A percentile compares a stretch with the other conserved stretches of the same genome.
Evolutionary conservation across 805 yeast genomes (phyloP).

Genomic region (Sporopachydermia lactativora): DNA sequence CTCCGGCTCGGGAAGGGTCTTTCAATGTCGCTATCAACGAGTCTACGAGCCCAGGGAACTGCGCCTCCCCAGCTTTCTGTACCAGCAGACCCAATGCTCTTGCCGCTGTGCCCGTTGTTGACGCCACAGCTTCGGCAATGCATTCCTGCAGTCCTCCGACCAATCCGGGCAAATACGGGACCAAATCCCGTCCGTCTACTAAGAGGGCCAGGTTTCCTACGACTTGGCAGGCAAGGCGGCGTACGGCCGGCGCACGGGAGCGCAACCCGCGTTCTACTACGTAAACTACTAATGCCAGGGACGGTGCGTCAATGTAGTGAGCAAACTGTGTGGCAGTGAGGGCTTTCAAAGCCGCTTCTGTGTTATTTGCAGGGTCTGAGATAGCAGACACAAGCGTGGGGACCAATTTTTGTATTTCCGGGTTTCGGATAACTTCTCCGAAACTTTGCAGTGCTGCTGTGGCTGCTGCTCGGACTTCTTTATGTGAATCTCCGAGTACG

Average conservation of each 20-base stretch:
- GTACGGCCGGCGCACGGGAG: slow-evolving; percentile 86
- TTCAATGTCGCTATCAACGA: slow-evolving; percentile 60
- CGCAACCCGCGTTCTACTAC: slow-evolving; percentile 92
- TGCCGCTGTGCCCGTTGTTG: slow-evolving; percentile 93
- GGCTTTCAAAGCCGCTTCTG: slow-evolving; percentile 77
- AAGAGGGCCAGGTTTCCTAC: slow-evolving; percentile 97
- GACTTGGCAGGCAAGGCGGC: slow-evolving; percentile 91
- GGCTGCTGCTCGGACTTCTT: slow-evolving; percentile 93
- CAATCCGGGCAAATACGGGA: slow-evolving; percentile 68
- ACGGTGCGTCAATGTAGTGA: slow-evolving; percentile 96
- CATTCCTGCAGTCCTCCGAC: slow-evolving; percentile 79
- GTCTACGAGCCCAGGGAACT: slow-evolving; percentile 84
- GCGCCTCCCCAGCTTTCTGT: slow-evolving; percentile 91
- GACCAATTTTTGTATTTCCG: slow-evolving; percentile 87
- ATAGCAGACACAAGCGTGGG: slow-evolving; percentile 82
- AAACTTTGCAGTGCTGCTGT: slow-evolving; percentile 77
- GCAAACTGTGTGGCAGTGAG: slow-evolving; percentile 86
- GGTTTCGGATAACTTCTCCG: slow-evolving; percentile 95
- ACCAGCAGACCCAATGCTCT: slow-evolving; percentile 94
- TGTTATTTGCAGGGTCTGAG: slow-evolving; percentile 87
- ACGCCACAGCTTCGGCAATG: slow-evolving; percentile 98
- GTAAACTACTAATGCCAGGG: slow-evolving; percentile 86
- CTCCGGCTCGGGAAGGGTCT: slow-evolving; percentile 73
- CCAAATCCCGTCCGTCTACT: slow-evolving; percentile 75
- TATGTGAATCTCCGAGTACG: slow-evolving; percentile 87